These are phyloP conservation scores for Fagopyrum homotropicum DNA, from an alignment of 148 eudicot genomes.

Conservation along the genomic window DNA sequence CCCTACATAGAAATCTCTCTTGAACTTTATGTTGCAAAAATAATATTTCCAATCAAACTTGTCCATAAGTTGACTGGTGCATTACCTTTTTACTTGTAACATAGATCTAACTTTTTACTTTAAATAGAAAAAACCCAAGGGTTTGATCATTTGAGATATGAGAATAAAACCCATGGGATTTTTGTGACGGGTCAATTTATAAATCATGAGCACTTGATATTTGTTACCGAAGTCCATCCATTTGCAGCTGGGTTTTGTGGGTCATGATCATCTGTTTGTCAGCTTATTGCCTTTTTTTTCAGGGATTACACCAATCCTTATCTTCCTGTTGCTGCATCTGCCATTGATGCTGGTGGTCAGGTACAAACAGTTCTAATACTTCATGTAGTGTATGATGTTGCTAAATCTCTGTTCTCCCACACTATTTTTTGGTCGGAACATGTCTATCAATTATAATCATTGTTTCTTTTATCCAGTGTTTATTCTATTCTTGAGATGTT, in stretches of 20 bases:
- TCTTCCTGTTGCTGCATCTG: slow-evolving; percentile 77
- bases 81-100: background rate
- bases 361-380: slow-evolving; percentile 16
- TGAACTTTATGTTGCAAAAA: background rate
- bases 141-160: background rate
- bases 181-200: background rate
- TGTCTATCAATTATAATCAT: background rate
- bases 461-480: background rate
- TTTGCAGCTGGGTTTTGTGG: too few species aligned
- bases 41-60: background rate
- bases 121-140: too few species aligned
- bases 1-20: background rate
- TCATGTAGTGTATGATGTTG: too few species aligned
- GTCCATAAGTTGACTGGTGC: background rate
- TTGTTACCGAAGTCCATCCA: background rate
- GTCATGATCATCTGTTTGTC: slow-evolving; percentile 10
- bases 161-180: background rate
- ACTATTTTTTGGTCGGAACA: background rate
- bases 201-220: background rate
- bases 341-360: slow-evolving; percentile 65
- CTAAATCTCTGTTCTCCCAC: too few species aligned
- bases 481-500: background rate
- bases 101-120: too few species aligned
- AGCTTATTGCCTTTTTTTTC: slow-evolving; percentile 16
- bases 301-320: slow-evolving; percentile 88